Conservation (phyloP, 345 rosid species). For the Clausena lansium region DNA sequence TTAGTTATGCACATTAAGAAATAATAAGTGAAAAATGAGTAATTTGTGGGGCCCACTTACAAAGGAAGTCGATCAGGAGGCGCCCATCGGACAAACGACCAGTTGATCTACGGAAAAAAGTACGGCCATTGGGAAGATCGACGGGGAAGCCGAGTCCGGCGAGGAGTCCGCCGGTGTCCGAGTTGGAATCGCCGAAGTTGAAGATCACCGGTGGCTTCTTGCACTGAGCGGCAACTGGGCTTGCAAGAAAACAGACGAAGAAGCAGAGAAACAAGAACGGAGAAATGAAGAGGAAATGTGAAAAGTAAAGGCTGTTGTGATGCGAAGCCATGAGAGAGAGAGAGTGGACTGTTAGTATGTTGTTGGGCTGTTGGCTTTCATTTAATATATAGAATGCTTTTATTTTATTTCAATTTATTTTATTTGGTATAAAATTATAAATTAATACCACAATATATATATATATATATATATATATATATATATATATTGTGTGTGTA, state of each 20-base stretch:
- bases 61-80: slow-evolving; percentile 74
- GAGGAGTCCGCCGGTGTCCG: slow-evolving; percentile 87
- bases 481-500: too few species aligned
- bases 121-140: slow-evolving; percentile 63
- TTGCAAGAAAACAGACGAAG: background rate
- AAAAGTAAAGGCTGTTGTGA: background rate
- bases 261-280: background rate
- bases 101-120: slow-evolving; percentile 63
- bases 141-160: slow-evolving; percentile 80
- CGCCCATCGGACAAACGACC: slow-evolving; percentile 89
- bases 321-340: background rate
- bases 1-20: background rate
- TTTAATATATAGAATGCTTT: too few species aligned
- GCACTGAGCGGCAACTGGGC: slow-evolving; percentile 32
- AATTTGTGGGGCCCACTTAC: slow-evolving; percentile 36
- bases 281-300: background rate
- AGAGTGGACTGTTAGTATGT: background rate
- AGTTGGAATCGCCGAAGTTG: slow-evolving; percentile 91
- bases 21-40: background rate
- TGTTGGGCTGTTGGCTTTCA: too few species aligned
- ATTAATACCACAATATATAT: too few species aligned
- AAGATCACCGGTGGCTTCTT: slow-evolving; percentile 56
- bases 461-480: too few species aligned
- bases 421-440: too few species aligned
- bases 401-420: too few species aligned